A percentile compares a stretch with the other conserved stretches of the same genome.
Conservation (phyloP, 2,329 filamentous ascomycete genomes). For the Xylaria sp. region DNA sequence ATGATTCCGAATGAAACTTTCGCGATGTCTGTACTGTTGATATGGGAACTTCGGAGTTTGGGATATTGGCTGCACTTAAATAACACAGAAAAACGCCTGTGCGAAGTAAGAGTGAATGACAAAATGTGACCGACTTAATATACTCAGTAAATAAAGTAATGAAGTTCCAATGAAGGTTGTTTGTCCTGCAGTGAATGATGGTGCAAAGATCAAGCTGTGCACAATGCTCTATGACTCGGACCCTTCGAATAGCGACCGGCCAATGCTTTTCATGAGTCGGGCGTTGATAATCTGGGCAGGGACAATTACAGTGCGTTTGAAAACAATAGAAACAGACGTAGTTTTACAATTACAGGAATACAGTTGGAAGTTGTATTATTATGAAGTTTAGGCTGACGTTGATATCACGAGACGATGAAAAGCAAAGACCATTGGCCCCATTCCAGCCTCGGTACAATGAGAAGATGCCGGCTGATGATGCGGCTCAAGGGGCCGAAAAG, state of each 20-base stretch:
- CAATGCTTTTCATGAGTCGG: not conserved
- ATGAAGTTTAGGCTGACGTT: constrained; percentile 19
- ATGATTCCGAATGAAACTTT: not conserved
- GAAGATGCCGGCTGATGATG: constrained; percentile 25
- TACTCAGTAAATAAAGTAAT: not conserved
- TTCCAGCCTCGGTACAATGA: constrained; percentile 39
- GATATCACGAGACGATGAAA: constrained; percentile 33
- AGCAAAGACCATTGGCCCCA: constrained; percentile 13
- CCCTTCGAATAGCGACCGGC: not conserved
- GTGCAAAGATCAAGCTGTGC: not conserved
- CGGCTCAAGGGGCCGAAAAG: constrained; percentile 27
- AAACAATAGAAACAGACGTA: not conserved
- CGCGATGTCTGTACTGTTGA: not conserved
- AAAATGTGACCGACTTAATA: not conserved
- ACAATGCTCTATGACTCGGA: not conserved
- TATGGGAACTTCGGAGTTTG: not conserved
- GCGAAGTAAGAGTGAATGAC: not conserved
- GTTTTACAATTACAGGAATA: constrained; percentile 12
- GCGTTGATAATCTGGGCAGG: not conserved
- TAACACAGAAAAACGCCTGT: not conserved
- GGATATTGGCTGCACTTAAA: not conserved
- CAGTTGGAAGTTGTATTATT: constrained; percentile 9
- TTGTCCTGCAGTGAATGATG: constrained; percentile 1
- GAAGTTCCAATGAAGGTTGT: not conserved
- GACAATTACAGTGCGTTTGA: not conserved